Percentiles rank a stretch among this genome's conserved stretches.
phyloP scores from a whole-genome alignment of 768 basidiomycete genomes.

The Mycena galopus region DNA sequence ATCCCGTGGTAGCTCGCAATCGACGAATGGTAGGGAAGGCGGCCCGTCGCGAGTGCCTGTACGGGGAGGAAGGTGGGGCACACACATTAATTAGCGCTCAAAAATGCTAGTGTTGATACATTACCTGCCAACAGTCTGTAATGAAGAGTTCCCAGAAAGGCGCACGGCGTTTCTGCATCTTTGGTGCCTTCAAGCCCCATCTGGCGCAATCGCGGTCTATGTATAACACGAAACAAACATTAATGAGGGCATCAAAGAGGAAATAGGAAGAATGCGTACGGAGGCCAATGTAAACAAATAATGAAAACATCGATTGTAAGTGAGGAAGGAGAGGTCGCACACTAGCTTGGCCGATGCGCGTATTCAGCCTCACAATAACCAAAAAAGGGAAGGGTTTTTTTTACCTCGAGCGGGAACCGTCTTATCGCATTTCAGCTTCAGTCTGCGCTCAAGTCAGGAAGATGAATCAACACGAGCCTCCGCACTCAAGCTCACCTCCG shows the following conservation, averaged over 20 bases:
- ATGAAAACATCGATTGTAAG: slow-evolving; percentile 8
- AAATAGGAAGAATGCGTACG: slow-evolving; percentile 58
- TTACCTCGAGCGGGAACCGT: slow-evolving; percentile 68
- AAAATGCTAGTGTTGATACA: slow-evolving; percentile 2
- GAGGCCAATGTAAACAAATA: slow-evolving; percentile 67
- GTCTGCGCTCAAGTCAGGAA: slow-evolving; percentile 46
- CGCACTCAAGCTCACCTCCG: slow-evolving; percentile 57
- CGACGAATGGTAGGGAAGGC: slow-evolving; percentile 77
- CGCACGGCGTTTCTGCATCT: slow-evolving; percentile 78
- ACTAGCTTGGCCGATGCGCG: slow-evolving; percentile 1
- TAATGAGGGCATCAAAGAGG: slow-evolving; percentile 5
- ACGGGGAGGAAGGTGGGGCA: background rate
- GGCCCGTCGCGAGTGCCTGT: slow-evolving; percentile 78
- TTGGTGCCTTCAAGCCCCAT: slow-evolving; percentile 70
- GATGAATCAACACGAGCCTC: background rate
- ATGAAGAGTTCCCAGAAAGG: slow-evolving; percentile 83
- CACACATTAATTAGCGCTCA: background rate
- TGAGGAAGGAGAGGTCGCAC: background rate
- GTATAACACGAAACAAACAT: slow-evolving; percentile 1
- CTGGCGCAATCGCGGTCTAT: slow-evolving; percentile 82
- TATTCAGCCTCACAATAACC: slow-evolving; percentile 3
- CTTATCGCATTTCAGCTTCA: slow-evolving; percentile 84
- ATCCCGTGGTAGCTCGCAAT: slow-evolving; percentile 77
- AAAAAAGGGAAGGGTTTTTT: slow-evolving; percentile 5
- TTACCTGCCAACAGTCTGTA: slow-evolving; percentile 81